phyloP scores from a whole-genome alignment of 306 rosid genomes.

The Nissolia schottii region DNA sequence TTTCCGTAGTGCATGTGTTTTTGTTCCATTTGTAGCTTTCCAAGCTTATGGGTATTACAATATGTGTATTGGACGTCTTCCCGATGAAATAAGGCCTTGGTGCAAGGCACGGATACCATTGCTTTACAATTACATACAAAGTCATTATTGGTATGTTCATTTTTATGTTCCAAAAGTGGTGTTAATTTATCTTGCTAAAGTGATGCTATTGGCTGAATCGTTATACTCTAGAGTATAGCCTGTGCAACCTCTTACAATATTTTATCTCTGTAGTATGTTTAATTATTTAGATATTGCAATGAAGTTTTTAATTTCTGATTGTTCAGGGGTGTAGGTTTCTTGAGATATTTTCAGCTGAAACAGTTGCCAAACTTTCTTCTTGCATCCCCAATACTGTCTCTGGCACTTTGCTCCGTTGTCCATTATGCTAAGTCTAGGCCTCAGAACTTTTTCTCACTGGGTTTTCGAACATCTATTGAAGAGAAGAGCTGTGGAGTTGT shows the following conservation, averaged over 20 bases:
- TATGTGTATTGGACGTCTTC: constrained; percentile 56
- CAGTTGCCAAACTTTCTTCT: constrained; percentile 91
- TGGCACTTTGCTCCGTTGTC: constrained; percentile 64
- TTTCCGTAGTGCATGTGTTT: constrained; percentile 52
- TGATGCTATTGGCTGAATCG: constrained; percentile 5
- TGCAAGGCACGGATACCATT: constrained; percentile 85
- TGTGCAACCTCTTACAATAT: background rate
- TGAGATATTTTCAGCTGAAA: constrained; percentile 74
- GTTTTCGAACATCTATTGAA: constrained; percentile 54
- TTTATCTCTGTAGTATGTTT: constrained; percentile 1
- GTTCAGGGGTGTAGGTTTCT: constrained; percentile 92
- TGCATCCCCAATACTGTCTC: constrained; percentile 74
- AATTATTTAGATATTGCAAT: background rate
- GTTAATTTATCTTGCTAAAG: background rate
- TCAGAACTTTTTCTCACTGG: constrained; percentile 56
- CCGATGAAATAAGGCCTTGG: constrained; percentile 73
- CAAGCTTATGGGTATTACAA: constrained; percentile 87
- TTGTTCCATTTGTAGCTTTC: constrained; percentile 71
- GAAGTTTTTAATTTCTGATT: constrained; percentile 24
- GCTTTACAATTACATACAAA: constrained; percentile 80
- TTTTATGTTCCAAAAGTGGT: constrained; percentile 10
- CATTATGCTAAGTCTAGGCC: constrained; percentile 79
- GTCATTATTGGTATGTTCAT: constrained; percentile 76
- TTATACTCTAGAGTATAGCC: background rate
- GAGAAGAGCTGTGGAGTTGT: constrained; percentile 49